These are phyloP conservation scores for Forsythia viridissima DNA, from an alignment of 257 asterid genomes.

Conservation along the genomic window DNA sequence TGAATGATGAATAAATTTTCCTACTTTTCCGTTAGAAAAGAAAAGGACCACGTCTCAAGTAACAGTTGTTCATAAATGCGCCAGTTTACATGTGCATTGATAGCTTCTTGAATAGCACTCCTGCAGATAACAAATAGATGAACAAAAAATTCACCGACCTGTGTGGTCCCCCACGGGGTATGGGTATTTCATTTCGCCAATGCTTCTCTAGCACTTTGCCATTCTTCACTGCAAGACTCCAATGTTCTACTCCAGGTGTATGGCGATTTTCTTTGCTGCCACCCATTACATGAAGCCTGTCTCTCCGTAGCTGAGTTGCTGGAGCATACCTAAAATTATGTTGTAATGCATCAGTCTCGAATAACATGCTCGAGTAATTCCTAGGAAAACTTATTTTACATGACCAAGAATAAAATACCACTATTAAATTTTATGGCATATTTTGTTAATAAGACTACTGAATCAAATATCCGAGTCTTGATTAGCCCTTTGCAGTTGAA, in stretches of 20 bases:
- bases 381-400: neutral
- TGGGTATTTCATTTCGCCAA: conserved; percentile 59
- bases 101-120: neutral
- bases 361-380: neutral
- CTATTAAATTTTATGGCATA: neutral
- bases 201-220: conserved; percentile 65
- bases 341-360: neutral
- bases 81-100: neutral
- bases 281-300: conserved; percentile 78
- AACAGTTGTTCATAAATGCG: neutral
- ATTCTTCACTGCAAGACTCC: conserved; percentile 71
- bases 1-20: neutral
- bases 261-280: conserved; percentile 85
- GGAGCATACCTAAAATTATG: conserved; percentile 70
- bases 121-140: neutral
- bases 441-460: neutral
- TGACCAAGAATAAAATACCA: neutral
- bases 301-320: conserved; percentile 81
- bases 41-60: neutral
- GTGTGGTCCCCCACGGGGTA: conserved; percentile 85
- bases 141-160: conserved; percentile 35
- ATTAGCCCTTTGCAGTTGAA: neutral
- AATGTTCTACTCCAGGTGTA: conserved; percentile 67
- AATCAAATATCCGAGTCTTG: neutral
- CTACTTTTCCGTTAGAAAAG: neutral